Base-by-base conservation (phyloP, 2,329 filamentous ascomycete genomes). In the Aspergillus aculeatus region DNA sequence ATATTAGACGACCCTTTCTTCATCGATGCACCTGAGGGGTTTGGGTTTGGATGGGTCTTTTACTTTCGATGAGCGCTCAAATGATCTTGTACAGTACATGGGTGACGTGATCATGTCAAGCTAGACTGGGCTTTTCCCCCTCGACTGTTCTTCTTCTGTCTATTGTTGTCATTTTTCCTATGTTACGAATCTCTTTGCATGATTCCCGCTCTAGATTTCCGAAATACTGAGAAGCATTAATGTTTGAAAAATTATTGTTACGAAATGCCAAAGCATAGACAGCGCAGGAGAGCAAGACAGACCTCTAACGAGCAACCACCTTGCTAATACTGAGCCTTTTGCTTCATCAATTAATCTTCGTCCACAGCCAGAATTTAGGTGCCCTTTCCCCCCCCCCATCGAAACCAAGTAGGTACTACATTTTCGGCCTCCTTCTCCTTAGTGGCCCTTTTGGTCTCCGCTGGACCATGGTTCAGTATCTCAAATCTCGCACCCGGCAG, bases 31-130 rank as follows among this genome's bases (percentile, higher is more conserved):
- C 61, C 63, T 66, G 57, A 61, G 54, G 59, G 58, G 60, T 62
- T 62, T 59, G 47, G 57, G 35, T 35, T 50, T 26, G 23, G 19
- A 32, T 55, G 23, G 53, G 53, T 32, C 32, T 47, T 47, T 31
- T 35, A 23, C 32, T 26, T 29, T 44, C 23, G 35, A 50, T 44
- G 48, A 58, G 38, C 56, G 59, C 57, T 32, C 48, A 48, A 59
- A 63, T 54, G 54, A 58, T 54, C 31, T 61, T 65, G 64, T 66
- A 65, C 55, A 65, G 62, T 66, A 65, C 50, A 59, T 63, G 64
- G 63, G 59, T 63, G 54, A 66, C 62, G 62, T 59, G 63, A 64
- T 48, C 63, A 66, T 65, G 62, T 59, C 58, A 58, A 62, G 26
- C 56, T 65, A 66, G 61, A 66, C 54, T 60, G 47, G 51, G 50